Conservation (phyloP, 257 asterid genomes). For the Buddleja alternifolia region DNA sequence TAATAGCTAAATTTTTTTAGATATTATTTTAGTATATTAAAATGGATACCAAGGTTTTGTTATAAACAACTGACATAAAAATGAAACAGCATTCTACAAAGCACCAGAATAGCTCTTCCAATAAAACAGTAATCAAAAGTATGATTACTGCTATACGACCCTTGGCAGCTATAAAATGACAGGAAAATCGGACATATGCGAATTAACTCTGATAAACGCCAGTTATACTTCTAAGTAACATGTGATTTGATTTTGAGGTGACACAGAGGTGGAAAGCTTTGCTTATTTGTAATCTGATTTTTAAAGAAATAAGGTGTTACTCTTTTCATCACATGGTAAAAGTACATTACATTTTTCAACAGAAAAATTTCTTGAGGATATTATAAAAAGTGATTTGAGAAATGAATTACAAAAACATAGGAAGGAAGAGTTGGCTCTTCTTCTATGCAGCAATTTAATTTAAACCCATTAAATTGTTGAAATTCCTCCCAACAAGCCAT, state of each 20-base stretch:
- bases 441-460: too few species aligned
- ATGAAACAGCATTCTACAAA: neutral
- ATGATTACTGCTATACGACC: neutral
- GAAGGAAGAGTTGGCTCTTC: too few species aligned
- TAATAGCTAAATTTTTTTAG: neutral
- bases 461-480: too few species aligned
- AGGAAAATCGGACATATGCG: neutral
- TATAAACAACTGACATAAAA: slow-evolving; percentile 3
- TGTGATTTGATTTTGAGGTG: slow-evolving; percentile 1
- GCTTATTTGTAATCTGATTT: neutral
- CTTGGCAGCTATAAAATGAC: slow-evolving; percentile 6
- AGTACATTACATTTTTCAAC: too few species aligned
- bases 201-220: neutral
- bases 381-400: neutral
- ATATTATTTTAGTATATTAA: neutral
- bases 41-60: neutral
- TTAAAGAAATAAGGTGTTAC: too few species aligned
- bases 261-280: neutral
- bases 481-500: neutral
- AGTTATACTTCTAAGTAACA: neutral
- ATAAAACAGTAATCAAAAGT: neutral
- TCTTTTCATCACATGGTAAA: too few species aligned
- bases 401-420: neutral
- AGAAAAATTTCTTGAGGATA: slow-evolving; percentile 13
- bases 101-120: neutral